Evolutionary conservation across 1,139 yeast species (phyloP), one percentile per base, ranked within the genome.

Genomic region (Nematodospora anomalae): DNA sequence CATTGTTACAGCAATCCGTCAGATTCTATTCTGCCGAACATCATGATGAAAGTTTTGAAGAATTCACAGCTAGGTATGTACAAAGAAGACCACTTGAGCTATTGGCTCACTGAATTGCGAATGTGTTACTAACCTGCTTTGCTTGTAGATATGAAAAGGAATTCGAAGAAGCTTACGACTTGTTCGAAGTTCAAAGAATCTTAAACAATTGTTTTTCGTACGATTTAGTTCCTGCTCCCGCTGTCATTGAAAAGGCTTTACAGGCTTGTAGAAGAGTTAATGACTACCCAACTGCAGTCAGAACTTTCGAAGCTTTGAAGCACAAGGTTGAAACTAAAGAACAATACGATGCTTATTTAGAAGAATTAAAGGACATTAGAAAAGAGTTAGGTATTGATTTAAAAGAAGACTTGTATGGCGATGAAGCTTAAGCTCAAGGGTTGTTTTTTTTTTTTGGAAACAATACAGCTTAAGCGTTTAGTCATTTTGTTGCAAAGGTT

Each of bases 251-350:
- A 71, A 86, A 86, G 73, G 98, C 98, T 36, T 79, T 92, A 63
- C 83, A 86, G 71, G 98, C 98, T 37, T 92, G 97, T 58, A 89
- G 98, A 80, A 87, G 98, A 73, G 97, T 92, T 51, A 89, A 94
- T 68, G 98, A 92, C 73, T 87, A 87, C 73, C 97, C 98, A 46
- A 90, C 97, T 46, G 98, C 98, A 42, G 94, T 90, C 53, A 86
- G 98, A 73, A 96, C 95, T 45, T 92, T 92, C 57, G 98, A 92
- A 74, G 85, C 88, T 50, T 80, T 92, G 65, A 87, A 85, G 68
- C 87, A 81, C 80, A 92, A 92, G 77, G 97, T 92, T 49, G 97
- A 90, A 68, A 87, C 83, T 73, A 82, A 79, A 62, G 83, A 83
- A 55, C 97, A 90, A 73, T 92, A 92, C 77, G 79, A 83, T 56